Conservation (phyloP, 352 stramenopile genomes). For the Phytopythium cucurbitacearum region DNA sequence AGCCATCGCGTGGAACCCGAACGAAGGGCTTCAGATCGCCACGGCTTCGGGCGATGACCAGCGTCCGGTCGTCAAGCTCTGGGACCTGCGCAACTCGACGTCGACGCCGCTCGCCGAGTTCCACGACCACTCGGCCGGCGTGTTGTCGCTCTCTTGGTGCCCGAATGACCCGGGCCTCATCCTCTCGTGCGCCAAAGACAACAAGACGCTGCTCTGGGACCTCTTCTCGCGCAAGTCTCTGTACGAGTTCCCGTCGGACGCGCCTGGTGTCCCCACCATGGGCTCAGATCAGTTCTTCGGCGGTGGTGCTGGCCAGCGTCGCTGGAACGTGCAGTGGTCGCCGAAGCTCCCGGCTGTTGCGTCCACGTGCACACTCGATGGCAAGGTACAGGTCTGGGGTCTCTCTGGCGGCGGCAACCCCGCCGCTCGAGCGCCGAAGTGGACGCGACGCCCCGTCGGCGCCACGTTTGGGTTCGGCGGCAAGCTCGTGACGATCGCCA, state of each 20-base stretch:
- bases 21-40: constrained; percentile 95
- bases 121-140: constrained; percentile 92
- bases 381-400: constrained; percentile 94
- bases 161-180: constrained; percentile 92
- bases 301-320: constrained; percentile 66
- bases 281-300: constrained; percentile 81
- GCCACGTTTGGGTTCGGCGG: constrained; percentile 97
- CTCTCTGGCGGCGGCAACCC: constrained; percentile 73
- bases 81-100: constrained; percentile 97
- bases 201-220: constrained; percentile 98
- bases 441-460: constrained; percentile 87
- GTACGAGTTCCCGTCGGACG: constrained; percentile 90
- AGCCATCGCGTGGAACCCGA: constrained; percentile 97
- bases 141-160: constrained; percentile 98
- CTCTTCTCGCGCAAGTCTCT: constrained; percentile 92
- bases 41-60: constrained; percentile 95
- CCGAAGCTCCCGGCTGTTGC: constrained; percentile 92
- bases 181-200: constrained; percentile 96
- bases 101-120: constrained; percentile 96
- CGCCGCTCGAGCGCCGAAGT: constrained; percentile 91
- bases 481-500: constrained; percentile 89
- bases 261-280: constrained; percentile 52
- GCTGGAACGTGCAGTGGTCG: constrained; percentile 96
- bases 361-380: constrained; percentile 95
- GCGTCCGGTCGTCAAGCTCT: constrained; percentile 95